Evolutionary conservation across 768 basidiomycete species (phyloP).

Genomic region (Lyophyllum atratum): DNA sequence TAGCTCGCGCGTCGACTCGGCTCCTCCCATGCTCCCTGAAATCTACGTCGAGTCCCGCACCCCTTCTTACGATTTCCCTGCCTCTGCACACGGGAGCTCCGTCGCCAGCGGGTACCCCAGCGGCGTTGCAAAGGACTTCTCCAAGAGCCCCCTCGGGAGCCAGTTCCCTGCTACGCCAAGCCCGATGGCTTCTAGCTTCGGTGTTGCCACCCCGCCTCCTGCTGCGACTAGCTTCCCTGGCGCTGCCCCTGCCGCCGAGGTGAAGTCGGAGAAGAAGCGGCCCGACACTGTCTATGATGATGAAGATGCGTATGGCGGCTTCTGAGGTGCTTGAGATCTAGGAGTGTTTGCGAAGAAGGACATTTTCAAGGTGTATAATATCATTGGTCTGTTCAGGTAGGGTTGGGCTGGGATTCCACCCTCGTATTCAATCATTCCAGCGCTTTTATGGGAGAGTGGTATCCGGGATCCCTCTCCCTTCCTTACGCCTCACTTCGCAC

Average conservation of each 20-base stretch:
- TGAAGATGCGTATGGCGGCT: slow-evolving; percentile 22
- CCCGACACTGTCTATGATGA: slow-evolving; percentile 25
- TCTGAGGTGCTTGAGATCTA: slow-evolving; percentile 12
- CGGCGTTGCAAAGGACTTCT: slow-evolving; percentile 7
- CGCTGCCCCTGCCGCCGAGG: slow-evolving; percentile 12
- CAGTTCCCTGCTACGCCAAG: slow-evolving; percentile 41
- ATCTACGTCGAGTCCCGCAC: slow-evolving; percentile 44
- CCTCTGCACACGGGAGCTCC: slow-evolving; percentile 10
- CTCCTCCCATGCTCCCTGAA: slow-evolving; percentile 57
- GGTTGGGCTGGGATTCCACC: not conserved
- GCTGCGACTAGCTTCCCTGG: slow-evolving; percentile 9
- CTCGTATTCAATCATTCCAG: not conserved
- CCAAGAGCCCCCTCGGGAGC: slow-evolving; percentile 22
- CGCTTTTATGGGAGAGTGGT: not conserved
- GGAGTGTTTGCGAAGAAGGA: not conserved
- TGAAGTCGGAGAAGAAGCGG: slow-evolving; percentile 10
- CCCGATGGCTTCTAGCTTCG: slow-evolving; percentile 39
- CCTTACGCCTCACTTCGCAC: not conserved
- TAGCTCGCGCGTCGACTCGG: slow-evolving; percentile 46
- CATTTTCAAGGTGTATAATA: slow-evolving; percentile 4
- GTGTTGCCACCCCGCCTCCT: slow-evolving; percentile 9
- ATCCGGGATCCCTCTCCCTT: slow-evolving; percentile 10
- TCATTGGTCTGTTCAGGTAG: not conserved
- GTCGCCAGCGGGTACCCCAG: slow-evolving; percentile 14
- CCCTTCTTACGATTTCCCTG: slow-evolving; percentile 15